These are phyloP conservation scores for Termitomyces sp. DNA, from an alignment of 768 basidiomycete genomes.

Conservation along the genomic window DNA sequence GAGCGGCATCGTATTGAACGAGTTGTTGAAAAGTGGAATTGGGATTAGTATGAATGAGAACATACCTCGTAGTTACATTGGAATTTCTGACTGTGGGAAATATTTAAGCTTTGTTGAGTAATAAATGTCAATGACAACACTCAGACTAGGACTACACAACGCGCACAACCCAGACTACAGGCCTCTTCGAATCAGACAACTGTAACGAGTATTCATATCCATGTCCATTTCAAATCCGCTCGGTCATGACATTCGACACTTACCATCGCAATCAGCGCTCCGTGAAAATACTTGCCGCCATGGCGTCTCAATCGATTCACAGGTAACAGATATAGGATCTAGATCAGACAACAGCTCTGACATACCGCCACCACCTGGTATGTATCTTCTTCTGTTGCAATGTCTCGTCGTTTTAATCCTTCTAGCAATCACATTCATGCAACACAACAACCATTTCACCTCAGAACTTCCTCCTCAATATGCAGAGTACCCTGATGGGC, in stretches of 20 bases:
- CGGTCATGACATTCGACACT: constrained; percentile 21
- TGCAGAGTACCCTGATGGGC: constrained; percentile 21
- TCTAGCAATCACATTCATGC: constrained; percentile 26
- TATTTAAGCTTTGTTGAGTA: constrained; percentile 2
- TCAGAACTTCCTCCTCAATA: constrained; percentile 29
- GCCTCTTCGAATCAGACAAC: neutral
- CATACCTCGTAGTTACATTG: neutral
- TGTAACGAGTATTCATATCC: neutral
- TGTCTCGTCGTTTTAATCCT: neutral
- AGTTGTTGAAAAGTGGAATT: constrained; percentile 61
- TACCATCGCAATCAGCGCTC: constrained; percentile 7
- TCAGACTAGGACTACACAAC: neutral
- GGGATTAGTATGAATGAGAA: constrained; percentile 25
- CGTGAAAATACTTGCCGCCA: constrained; percentile 11
- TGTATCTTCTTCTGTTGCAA: constrained; percentile 4
- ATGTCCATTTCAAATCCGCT: constrained; percentile 27
- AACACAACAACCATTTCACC: constrained; percentile 21
- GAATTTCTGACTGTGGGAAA: constrained; percentile 13
- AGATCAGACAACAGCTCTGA: constrained; percentile 15
- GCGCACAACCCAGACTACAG: neutral
- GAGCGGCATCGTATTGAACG: constrained; percentile 73
- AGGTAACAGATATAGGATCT: constrained; percentile 8
- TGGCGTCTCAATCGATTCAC: constrained; percentile 7
- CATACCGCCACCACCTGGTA: constrained; percentile 13
- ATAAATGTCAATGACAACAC: neutral